phyloP scores from a whole-genome alignment of 2,329 filamentous ascomycete species.

The Triangularia setosa region DNA sequence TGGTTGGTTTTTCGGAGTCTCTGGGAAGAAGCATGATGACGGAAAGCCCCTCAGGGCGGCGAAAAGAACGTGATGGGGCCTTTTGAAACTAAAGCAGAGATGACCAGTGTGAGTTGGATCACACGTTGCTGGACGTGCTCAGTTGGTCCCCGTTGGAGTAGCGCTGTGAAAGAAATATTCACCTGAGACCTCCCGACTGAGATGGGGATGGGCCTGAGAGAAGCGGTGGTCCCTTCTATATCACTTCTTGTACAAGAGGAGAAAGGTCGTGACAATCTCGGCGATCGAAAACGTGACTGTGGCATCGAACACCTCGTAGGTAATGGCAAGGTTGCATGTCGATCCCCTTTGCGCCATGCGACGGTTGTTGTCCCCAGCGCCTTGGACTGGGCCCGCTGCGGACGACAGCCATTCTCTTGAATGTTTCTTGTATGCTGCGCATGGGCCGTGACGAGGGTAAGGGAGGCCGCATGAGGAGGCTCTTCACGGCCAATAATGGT shows the following conservation, averaged over 20 bases:
- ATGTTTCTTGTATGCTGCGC: not conserved
- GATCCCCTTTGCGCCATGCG: conserved; percentile 2
- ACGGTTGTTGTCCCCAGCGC: not conserved
- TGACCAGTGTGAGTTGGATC: not conserved
- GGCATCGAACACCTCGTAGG: not conserved
- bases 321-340: not conserved
- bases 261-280: not conserved
- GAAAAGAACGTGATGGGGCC: not conserved
- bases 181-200: not conserved
- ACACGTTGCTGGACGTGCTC: not conserved
- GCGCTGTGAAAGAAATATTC: not conserved
- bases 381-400: not conserved
- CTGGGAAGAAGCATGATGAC: conserved; percentile 22
- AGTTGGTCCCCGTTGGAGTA: not conserved
- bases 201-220: not conserved
- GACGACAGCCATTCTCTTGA: not conserved
- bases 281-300: not conserved
- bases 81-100: not conserved
- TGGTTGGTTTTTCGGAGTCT: conserved; percentile 9
- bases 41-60: not conserved
- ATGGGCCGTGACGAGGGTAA: not conserved
- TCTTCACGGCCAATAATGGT: not conserved
- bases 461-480: not conserved
- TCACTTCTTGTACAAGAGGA: not conserved
- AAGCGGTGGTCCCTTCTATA: not conserved